Base-by-base conservation (phyloP, 257 asterid genomes). In the Solanum sejunctum region DNA sequence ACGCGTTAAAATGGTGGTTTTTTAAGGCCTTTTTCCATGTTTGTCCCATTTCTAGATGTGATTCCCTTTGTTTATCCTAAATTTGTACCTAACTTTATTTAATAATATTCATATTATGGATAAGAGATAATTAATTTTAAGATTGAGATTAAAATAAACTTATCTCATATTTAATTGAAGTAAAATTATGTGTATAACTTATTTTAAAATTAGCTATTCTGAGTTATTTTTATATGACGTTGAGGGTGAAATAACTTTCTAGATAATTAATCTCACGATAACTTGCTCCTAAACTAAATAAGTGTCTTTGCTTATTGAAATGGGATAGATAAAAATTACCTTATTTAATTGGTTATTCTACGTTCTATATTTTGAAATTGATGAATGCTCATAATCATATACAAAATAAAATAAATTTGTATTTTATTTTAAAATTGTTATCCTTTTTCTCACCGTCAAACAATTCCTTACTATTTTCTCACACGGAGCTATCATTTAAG, bases 1-100 rank as follows among this genome's bases (percentile, higher is more conserved):
- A 72, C 86, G 86, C 83, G 86, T 84, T 72, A 86, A 64, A 81
- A 84, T 87, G 67, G 85, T 84, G 84, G 84, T 85, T 77, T 84
- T 54, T 66, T 60, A 77, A 77, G 82, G 84, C 69, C 80, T 15
- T 81, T 57, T 52, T 79, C 56, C 43, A 84, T 66, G 83, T 84
- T 79, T 89, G 86, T 13, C 91, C 89, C 89, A 64, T 23, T 64
- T 55, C 47, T 23, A 77, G 82, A 77, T 32, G 36, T 32, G 36
- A 32, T 77, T 51, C 63, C 21, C 82, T 51, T 61, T 77, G 47
- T 77, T 51, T 75, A 75, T 75, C 61, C 61, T 75, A 75, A 75
- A 75, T 75, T 23, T 75, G 45, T 49, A 75, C 82, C 61, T 75
- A 75, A 75, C 60, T 75, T 75, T 3, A 12, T 18, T 70, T 70